These are phyloP conservation scores for Gracilaria vermiculophylla DNA, from an alignment of 23 red algal species.

Conservation along the genomic window DNA sequence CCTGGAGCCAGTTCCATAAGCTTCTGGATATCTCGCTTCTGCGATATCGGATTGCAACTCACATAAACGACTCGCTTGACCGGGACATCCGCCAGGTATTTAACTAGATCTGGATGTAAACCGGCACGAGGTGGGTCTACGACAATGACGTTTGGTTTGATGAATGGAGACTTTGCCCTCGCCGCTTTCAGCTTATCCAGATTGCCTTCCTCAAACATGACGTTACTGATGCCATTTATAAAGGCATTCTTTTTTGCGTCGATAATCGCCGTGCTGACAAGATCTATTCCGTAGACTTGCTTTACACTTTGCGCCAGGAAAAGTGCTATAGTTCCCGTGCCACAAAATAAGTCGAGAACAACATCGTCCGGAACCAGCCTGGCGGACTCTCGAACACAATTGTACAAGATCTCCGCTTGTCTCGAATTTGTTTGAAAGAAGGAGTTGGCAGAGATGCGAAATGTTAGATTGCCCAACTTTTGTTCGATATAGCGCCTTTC, in stretches of 20 bases:
- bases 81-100: slow-evolving; percentile 29
- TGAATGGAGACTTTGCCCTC: not conserved
- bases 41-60: slow-evolving; percentile 90
- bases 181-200: slow-evolving; percentile 55
- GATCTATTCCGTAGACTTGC: slow-evolving; percentile 79
- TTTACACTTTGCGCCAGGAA: slow-evolving; percentile 60
- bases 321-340: slow-evolving; percentile 94
- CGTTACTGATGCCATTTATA: slow-evolving; percentile 72
- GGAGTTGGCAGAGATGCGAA: slow-evolving; percentile 85
- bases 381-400: slow-evolving; percentile 54
- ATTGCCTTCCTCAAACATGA: slow-evolving; percentile 66
- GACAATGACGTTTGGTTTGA: slow-evolving; percentile 74
- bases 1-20: slow-evolving; percentile 29
- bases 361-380: slow-evolving; percentile 32
- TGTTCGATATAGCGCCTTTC: slow-evolving; percentile 68
- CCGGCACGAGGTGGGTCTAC: slow-evolving; percentile 96
- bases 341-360: slow-evolving; percentile 95
- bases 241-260: slow-evolving; percentile 80
- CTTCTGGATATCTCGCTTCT: slow-evolving; percentile 81
- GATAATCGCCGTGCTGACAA: slow-evolving; percentile 70
- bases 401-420: slow-evolving; percentile 76
- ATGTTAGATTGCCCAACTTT: slow-evolving; percentile 48
- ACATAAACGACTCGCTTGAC: slow-evolving; percentile 94
- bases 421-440: slow-evolving; percentile 95
- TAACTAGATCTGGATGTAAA: slow-evolving; percentile 74